Evolutionary conservation across 441 rosid species (phyloP), one percentile per base, ranked within the genome.

Genomic region (Aleurites moluccanus): DNA sequence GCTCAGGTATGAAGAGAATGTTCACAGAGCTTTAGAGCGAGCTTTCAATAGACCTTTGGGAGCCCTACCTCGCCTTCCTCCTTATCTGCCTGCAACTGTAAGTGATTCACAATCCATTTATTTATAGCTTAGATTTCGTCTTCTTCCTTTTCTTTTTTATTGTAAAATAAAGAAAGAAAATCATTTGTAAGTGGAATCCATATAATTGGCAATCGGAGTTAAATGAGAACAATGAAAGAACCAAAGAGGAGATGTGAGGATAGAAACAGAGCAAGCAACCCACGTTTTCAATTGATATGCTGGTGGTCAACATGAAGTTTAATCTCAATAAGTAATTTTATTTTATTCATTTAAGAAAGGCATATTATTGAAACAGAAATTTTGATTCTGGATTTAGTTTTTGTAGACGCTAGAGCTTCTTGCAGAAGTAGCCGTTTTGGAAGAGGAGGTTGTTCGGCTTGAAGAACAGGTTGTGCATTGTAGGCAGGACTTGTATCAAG

Each of bases 391-490:
- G 33, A 38, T 75, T 74, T 82, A 53, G 25, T 69, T 82, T 74
- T 77, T 80, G 83, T 79, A 95, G 98, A 87, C 90, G 15, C 79
- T 88, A 75, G 92, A 91, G 88, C 90, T 95, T 74, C 87, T 95
- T 20, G 99, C 98, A 13, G 99, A 95, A 87, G 97, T 92, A 64
- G 99, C 98, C 45, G 94, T 95, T 42, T 42, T 95, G 79, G 99
- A 95, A 78, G 99, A 95, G 86, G 99, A 95, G 78, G 82, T 91
- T 72, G 91, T 84, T 57, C 83, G 94, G 77, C 90, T 95, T 20
- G 99, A 95, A 83, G 98, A 92, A 75, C 85, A 83, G 75, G 88
- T 90, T 27, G 93, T 92, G 69, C 85, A 86, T 81, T 88, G 80
- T 70, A 83, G 93, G 73, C 90, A 90, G 53, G 92, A 83, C 44